Conservation (phyloP, 495 filamentous ascomycete species). For the Penicillium turbatum region DNA sequence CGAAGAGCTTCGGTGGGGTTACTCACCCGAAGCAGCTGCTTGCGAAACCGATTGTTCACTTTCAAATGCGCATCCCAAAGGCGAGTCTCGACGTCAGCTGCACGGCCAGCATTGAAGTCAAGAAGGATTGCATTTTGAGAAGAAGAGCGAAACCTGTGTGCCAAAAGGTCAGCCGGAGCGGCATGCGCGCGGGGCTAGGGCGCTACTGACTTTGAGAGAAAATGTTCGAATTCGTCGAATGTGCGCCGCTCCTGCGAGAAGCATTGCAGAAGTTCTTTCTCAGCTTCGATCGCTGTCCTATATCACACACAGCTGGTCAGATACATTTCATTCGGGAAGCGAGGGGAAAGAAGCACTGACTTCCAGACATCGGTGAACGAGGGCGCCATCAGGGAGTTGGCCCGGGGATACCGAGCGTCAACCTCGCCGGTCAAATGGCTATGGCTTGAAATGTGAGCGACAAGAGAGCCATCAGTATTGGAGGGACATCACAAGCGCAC, state of each 20-base stretch:
- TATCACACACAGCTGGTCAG: constrained; percentile 15
- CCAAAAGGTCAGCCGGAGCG: constrained; percentile 18
- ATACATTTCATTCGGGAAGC: constrained; percentile 1
- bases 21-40: constrained; percentile 51
- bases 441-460: constrained; percentile 40
- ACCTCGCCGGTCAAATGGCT: constrained; percentile 53
- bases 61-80: constrained; percentile 78
- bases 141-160: constrained; percentile 58
- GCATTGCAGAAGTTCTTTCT: constrained; percentile 46
- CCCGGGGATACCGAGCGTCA: constrained; percentile 48
- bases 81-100: constrained; percentile 57
- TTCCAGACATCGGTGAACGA: constrained; percentile 48
- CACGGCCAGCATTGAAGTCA: constrained; percentile 66
- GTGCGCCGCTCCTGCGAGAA: constrained; percentile 51
- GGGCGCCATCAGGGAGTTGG: constrained; percentile 44
- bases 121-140: constrained; percentile 69
- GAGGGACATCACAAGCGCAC: constrained; percentile 4
- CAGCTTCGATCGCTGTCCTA: constrained; percentile 44
- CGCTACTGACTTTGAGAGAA: constrained; percentile 54
- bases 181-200: constrained; percentile 15
- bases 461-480: constrained; percentile 44
- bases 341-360: constrained; percentile 33
- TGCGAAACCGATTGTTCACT: constrained; percentile 73
- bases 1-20: neutral
- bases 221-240: constrained; percentile 54